A percentile compares a stretch with the other conserved stretches of the same genome.
These are phyloP conservation scores for Caryopteris hybrid DNA, from an alignment of 305 asterid species.

Conservation along the genomic window DNA sequence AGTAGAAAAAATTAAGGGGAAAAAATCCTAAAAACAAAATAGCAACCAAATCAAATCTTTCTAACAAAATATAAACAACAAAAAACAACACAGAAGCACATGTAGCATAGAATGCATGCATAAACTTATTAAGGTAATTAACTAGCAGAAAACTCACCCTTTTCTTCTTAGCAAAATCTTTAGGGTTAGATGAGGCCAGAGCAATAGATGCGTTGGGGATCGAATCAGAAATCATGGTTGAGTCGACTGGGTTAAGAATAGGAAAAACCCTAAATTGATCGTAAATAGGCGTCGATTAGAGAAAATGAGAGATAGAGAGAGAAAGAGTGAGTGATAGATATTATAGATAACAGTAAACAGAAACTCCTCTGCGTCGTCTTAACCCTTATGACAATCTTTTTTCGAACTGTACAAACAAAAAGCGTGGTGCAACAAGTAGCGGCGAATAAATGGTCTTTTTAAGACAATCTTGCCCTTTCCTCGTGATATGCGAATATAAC, in stretches of 20 bases:
- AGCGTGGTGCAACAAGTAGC: too few species aligned
- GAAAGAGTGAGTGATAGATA: slow-evolving; percentile 41
- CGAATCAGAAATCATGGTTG: slow-evolving; percentile 65
- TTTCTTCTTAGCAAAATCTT: slow-evolving; percentile 59
- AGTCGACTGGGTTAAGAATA: slow-evolving; percentile 22
- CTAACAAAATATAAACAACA: background rate
- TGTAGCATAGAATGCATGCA: slow-evolving; percentile 24
- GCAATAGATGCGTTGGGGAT: slow-evolving; percentile 47
- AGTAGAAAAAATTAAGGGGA: background rate
- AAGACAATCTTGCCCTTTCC: too few species aligned
- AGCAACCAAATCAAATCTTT: background rate
- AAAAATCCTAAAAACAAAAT: too few species aligned
- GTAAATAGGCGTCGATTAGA: slow-evolving; percentile 36
- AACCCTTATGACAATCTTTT: too few species aligned
- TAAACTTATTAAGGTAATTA: background rate
- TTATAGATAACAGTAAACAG: too few species aligned
- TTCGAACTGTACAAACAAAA: too few species aligned
- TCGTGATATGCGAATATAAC: too few species aligned
- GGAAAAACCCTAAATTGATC: slow-evolving; percentile 48
- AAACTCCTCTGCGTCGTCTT: slow-evolving; percentile 35
- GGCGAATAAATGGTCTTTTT: too few species aligned
- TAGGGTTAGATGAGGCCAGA: slow-evolving; percentile 55
- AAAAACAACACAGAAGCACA: background rate
- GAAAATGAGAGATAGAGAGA: slow-evolving; percentile 26
- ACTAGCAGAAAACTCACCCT: slow-evolving; percentile 36